phyloP scores from a whole-genome alignment of 208 protist genomes.

The Trypanosoma boissoni region DNA sequence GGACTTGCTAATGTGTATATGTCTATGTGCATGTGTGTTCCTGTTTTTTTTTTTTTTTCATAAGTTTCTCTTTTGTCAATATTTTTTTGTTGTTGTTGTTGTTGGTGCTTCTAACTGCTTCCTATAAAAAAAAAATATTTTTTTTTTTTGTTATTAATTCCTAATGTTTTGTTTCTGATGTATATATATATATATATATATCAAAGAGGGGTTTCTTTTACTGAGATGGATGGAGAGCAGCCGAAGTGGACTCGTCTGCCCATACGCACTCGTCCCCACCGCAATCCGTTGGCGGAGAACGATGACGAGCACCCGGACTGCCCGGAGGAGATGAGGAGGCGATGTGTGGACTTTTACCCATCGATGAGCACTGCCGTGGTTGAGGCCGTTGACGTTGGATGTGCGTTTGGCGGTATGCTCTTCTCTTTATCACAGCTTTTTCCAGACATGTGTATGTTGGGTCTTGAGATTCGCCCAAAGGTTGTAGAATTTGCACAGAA shows the following conservation, averaged over 20 bases:
- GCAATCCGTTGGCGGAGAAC: conserved; percentile 92
- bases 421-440: conserved; percentile 88
- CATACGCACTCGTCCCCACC: conserved; percentile 88
- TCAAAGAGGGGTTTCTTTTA: not conserved
- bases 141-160: not conserved
- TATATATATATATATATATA: not conserved
- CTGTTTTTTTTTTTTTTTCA: no score
- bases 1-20: no score
- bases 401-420: conserved; percentile 97
- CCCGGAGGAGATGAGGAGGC: conserved; percentile 57
- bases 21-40: no score
- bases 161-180: not conserved
- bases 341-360: conserved; percentile 38
- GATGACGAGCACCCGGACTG: conserved; percentile 79
- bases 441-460: conserved; percentile 92
- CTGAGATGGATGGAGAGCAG: conserved; percentile 14
- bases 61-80: no score
- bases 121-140: not conserved
- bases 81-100: no score
- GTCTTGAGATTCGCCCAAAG: conserved; percentile 96
- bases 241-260: conserved; percentile 86
- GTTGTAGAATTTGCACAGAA: conserved; percentile 92
- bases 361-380: conserved; percentile 33
- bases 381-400: conserved; percentile 96
- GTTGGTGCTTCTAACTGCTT: no score